Base-by-base conservation (phyloP, 2,329 filamentous ascomycete species). In the Clarireedia hainanense region DNA sequence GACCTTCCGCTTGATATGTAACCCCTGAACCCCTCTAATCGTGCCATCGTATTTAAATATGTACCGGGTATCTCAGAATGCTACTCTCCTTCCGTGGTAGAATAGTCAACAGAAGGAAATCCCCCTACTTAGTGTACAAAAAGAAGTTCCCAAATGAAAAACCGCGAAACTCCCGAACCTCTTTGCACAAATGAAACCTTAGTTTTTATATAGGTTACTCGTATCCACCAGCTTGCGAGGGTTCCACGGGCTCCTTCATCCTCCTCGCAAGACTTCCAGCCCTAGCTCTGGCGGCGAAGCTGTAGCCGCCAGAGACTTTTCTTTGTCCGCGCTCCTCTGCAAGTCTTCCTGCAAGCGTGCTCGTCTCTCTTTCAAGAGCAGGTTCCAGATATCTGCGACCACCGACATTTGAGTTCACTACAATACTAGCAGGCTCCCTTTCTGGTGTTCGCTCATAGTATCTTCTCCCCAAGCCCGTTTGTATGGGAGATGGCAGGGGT, bases 401-500 rank as follows among this genome's bases (percentile, higher is more conserved):
- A 34, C 52, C 53, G 6, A 64, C 50, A 48, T 47, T 62, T 39
- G 54, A 55, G 34, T 55, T 55, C 20, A 55, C 47, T 10, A 55
- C 24, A 60, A 59, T 9, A 58, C 46, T 9, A 61, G 59, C 45
- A 60, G 60, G 43, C 30, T 55, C 52, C 26, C 52, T 50, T 26
- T 55, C 52, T 10, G 52, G 52, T 45, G 52, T 50, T 15, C 47
- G 37, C 42, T 55, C 52, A 20, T 55, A 55, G 26, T 50, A 55
- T 50, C 52, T 55, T 26, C 52, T 55, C 55, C 59, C n/a, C 58
- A 55, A 23, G 56, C 47, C 46, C 51, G 48, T 60, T 65, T 23
- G 63, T 61, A 20, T 50, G 76, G 74, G 73, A 75, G 0, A 79
- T 76, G 6, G 15, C 74, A 73, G 50, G 82, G 70, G 20, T 81